Base-by-base conservation (phyloP, 225 moss, liverwort and hornwort species). In the Polytrichum commune region DNA sequence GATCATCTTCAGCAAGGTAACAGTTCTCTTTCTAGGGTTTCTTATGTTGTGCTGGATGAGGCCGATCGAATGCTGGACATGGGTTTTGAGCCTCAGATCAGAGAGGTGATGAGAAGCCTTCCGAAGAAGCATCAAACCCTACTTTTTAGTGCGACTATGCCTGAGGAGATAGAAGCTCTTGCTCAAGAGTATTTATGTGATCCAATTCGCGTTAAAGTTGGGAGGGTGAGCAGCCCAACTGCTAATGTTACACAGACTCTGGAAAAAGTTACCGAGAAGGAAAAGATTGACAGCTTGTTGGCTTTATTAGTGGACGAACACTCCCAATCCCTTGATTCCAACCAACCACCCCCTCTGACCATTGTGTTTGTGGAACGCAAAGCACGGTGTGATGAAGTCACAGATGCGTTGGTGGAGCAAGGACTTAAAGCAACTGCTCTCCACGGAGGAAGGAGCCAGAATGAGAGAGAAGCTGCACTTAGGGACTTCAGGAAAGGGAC, bases 31-130 rank as follows among this genome's bases (percentile, higher is more conserved):
- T 85, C 95, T 55, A 91, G 98, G 81, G 98, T 98, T 53, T 98
- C 98, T 5, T 98, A 86, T 69, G 97, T 97, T 55, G 97, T 97
- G 62, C 72, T 97, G 62, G 97, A 97, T 66, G 97, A 97, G 79
- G 97, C 97, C 27, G 97, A 97, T 67, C 85, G 97, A 77, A 97
- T 97, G 97, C 82, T 97, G 88, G 97, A 97, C 84, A 97, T 97
- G 97, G 97, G 97, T 62, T 97, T 97, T 74, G 97, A 97, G 74
- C 97, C 97, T 85, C 97, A 97, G 79, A 97, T 97, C 67, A 88
- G 90, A 87, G 97, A 97, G 94, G 96, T 96, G 60, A 96, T 96
- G 96, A 85, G 89, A 72, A 93, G 90, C 86, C 92, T 96, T 80
- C 96, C 96, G 1, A 96, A 89, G 82, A 93, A 92, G 64, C 96